Conservation (phyloP, 2,329 filamentous ascomycete genomes). For the Rhinocladiella similis region DNA sequence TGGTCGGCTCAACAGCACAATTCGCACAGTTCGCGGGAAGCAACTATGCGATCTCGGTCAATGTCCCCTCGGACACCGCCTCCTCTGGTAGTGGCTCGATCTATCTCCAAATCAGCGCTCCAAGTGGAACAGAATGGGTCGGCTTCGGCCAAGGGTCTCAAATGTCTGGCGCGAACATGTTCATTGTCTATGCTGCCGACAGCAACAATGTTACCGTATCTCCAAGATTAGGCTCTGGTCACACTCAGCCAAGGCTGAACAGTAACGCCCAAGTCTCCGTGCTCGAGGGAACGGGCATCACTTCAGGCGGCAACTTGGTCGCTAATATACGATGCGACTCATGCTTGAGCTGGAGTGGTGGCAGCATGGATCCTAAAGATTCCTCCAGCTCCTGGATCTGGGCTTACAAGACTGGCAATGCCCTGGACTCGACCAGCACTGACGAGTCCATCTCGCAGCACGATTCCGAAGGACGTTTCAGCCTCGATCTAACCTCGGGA, state of each 20-base stretch:
- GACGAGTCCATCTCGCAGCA: conserved; percentile 48
- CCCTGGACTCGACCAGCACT: conserved; percentile 50
- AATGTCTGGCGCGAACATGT: conserved; percentile 60
- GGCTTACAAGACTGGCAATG: conserved; percentile 46
- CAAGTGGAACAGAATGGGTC: conserved; percentile 55
- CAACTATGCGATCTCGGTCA: conserved; percentile 41
- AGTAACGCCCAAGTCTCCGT: conserved; percentile 47
- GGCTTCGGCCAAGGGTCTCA: conserved; percentile 55
- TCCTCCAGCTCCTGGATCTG: conserved; percentile 53
- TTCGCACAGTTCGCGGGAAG: conserved; percentile 20
- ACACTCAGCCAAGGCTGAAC: conserved; percentile 46
- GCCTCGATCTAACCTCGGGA: conserved; percentile 50
- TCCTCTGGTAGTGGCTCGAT: conserved; percentile 55
- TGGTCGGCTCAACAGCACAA: conserved; percentile 23
- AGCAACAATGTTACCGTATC: conserved; percentile 60
- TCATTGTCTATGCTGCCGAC: conserved; percentile 57
- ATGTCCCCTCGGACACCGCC: conserved; percentile 55
- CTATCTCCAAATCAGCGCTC: conserved; percentile 58
- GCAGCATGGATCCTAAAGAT: conserved; percentile 51
- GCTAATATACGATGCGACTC: conserved; percentile 59
- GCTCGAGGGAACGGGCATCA: conserved; percentile 55
- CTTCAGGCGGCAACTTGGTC: conserved; percentile 51
- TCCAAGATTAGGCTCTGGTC: conserved; percentile 48
- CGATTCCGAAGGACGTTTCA: conserved; percentile 42
- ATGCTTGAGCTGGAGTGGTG: conserved; percentile 55